Conservation (phyloP, 345 rosid species). For the Rhizophora mangle region DNA sequence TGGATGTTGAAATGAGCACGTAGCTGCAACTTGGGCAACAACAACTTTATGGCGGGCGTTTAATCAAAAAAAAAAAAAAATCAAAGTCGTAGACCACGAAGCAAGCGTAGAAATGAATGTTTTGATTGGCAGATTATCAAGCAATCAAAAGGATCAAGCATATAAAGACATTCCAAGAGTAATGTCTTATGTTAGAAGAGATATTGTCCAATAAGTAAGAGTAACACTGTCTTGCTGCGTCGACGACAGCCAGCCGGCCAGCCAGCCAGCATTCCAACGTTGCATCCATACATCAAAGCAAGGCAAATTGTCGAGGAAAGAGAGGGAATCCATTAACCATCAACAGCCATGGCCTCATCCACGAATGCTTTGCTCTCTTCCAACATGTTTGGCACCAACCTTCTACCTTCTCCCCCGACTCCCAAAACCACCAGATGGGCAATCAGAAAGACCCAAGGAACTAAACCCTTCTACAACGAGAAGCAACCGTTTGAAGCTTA, state of each 20-base stretch:
- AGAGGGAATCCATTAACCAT: neutral
- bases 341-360: constrained; percentile 34
- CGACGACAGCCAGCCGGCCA: too few species aligned
- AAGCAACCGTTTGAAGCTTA: constrained; percentile 21
- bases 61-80: neutral
- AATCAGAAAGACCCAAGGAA: constrained; percentile 15
- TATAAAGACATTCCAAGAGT: too few species aligned
- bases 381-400: constrained; percentile 37
- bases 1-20: constrained; percentile 45
- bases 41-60: constrained; percentile 27
- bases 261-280: too few species aligned
- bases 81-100: neutral
- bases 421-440: constrained; percentile 42
- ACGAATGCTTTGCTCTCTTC: constrained; percentile 42
- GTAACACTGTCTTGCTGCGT: too few species aligned
- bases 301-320: neutral
- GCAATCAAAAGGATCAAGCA: too few species aligned
- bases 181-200: too few species aligned
- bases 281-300: neutral
- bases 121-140: too few species aligned
- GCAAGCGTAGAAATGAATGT: too few species aligned
- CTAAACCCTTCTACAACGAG: constrained; percentile 23
- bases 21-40: constrained; percentile 37
- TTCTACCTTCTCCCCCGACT: constrained; percentile 45
- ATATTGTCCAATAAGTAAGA: too few species aligned